These are phyloP conservation scores for Hyaloscypha finlandica DNA, from an alignment of 495 filamentous ascomycete species.

Conservation along the genomic window DNA sequence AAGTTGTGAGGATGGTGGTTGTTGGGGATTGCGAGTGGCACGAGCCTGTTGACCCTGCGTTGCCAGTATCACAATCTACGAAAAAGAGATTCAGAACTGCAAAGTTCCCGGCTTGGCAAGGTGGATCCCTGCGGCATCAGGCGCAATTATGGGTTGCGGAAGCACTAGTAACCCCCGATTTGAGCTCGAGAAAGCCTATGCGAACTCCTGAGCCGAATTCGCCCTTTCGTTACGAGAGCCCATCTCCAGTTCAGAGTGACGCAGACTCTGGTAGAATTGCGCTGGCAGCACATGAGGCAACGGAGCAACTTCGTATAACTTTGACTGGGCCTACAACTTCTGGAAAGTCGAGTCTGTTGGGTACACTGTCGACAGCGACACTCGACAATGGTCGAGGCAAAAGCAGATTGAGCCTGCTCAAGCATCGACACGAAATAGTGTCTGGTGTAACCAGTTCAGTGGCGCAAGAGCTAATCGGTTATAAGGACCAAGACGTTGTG, in stretches of 20 bases:
- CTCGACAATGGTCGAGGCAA: constrained; percentile 92
- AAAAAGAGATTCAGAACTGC: not conserved
- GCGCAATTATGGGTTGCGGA: constrained; percentile 86
- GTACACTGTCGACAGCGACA: constrained; percentile 82
- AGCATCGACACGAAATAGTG: constrained; percentile 90
- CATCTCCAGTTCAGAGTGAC: constrained; percentile 10
- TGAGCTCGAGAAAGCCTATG: constrained; percentile 31
- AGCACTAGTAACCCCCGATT: constrained; percentile 69
- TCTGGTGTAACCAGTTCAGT: constrained; percentile 93
- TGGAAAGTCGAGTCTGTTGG: constrained; percentile 89
- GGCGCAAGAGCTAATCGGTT: constrained; percentile 89
- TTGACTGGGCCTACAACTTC: constrained; percentile 89
- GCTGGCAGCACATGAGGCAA: constrained; percentile 34
- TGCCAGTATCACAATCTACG: not conserved
- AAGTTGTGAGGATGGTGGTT: constrained; percentile 77
- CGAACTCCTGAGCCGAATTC: not conserved
- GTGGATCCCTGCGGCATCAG: constrained; percentile 31
- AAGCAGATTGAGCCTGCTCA: constrained; percentile 81
- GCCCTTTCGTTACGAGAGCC: not conserved
- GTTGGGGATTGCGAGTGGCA: constrained; percentile 86
- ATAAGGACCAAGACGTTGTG: constrained; percentile 61
- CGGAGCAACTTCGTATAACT: constrained; percentile 85
- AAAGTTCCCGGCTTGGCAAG: not conserved
- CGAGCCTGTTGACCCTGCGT: constrained; percentile 13
- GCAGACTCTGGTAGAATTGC: constrained; percentile 24